A percentile compares a stretch with the other conserved stretches of the same genome.
phyloP scores from a whole-genome alignment of 805 yeast species.

The Nakazawaea wyomingensis region DNA sequence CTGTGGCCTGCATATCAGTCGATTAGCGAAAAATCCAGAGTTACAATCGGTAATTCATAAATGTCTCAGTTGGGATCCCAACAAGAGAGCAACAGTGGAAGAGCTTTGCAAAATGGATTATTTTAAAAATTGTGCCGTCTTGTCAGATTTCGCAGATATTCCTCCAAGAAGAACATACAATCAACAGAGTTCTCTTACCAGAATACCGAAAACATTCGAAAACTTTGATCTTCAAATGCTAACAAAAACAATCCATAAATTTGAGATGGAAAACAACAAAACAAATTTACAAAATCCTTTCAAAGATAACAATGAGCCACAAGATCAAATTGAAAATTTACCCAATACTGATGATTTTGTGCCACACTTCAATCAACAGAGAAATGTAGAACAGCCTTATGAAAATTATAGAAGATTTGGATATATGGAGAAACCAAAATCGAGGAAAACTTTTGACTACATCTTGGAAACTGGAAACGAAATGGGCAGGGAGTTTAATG shows the following conservation, averaged over 20 bases:
- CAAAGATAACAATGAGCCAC: neutral
- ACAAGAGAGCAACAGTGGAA: slow-evolving; percentile 48
- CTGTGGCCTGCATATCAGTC: slow-evolving; percentile 44
- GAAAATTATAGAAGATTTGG: neutral
- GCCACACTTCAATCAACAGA: neutral
- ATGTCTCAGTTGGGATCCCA: slow-evolving; percentile 78
- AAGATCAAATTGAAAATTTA: neutral
- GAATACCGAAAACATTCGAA: too few relatives aligned
- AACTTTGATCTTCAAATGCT: too few relatives aligned
- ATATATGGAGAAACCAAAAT: neutral
- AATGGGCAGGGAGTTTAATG: too few relatives aligned
- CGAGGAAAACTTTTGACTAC: neutral
- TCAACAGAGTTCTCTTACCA: neutral
- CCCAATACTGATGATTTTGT: neutral
- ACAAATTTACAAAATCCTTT: neutral
- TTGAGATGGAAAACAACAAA: too few relatives aligned
- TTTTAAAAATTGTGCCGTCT: slow-evolving; percentile 39
- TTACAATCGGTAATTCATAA: slow-evolving; percentile 36
- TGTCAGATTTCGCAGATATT: slow-evolving; percentile 16
- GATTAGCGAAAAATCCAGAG: slow-evolving; percentile 38
- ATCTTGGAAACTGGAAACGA: neutral
- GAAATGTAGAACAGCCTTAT: neutral
- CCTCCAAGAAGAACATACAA: neutral
- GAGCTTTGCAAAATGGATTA: slow-evolving; percentile 46
- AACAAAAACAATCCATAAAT: too few relatives aligned